Evolutionary conservation across 805 yeast species (phyloP).

Genomic region (Metschnikowia cubensis): DNA sequence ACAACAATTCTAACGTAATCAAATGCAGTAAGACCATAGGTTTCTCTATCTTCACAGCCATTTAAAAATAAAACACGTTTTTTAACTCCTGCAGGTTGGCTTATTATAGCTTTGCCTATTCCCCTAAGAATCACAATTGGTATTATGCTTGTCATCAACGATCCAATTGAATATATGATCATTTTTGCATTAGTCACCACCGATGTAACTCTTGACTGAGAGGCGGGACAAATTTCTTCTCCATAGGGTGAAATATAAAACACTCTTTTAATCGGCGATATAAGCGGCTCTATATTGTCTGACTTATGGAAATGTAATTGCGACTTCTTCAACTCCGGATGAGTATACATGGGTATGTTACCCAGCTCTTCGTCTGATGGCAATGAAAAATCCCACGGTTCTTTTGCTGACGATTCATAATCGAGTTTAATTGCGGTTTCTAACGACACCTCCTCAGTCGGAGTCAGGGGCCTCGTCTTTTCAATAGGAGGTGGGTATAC

Average conservation of each 20-base stretch:
- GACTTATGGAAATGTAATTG: conserved; percentile 71
- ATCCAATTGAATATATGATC: conserved; percentile 78
- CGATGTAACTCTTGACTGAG: conserved; percentile 57
- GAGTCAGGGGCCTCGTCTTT: conserved; percentile 18
- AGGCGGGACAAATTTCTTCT: conserved; percentile 75
- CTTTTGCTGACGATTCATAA: background rate
- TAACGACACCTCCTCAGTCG: conserved; percentile 9
- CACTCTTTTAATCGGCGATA: conserved; percentile 68
- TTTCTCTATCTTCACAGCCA: conserved; percentile 77
- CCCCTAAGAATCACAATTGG: conserved; percentile 77
- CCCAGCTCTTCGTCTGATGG: conserved; percentile 46
- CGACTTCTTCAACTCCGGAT: conserved; percentile 71
- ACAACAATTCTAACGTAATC: conserved; percentile 56
- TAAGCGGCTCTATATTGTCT: conserved; percentile 52
- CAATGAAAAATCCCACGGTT: background rate
- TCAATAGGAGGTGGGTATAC: conserved; percentile 19
- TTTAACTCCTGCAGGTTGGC: conserved; percentile 15
- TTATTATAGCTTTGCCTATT: conserved; percentile 57
- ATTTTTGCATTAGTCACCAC: conserved; percentile 49
- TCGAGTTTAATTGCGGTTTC: conserved; percentile 1
- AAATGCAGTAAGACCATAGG: conserved; percentile 58
- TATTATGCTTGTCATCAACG: conserved; percentile 79
- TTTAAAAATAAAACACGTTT: conserved; percentile 64
- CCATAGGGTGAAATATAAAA: conserved; percentile 86
- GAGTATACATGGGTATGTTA: conserved; percentile 65